phyloP scores from a whole-genome alignment of 2,329 filamentous ascomycete genomes.

The Polytolypa hystricis region DNA sequence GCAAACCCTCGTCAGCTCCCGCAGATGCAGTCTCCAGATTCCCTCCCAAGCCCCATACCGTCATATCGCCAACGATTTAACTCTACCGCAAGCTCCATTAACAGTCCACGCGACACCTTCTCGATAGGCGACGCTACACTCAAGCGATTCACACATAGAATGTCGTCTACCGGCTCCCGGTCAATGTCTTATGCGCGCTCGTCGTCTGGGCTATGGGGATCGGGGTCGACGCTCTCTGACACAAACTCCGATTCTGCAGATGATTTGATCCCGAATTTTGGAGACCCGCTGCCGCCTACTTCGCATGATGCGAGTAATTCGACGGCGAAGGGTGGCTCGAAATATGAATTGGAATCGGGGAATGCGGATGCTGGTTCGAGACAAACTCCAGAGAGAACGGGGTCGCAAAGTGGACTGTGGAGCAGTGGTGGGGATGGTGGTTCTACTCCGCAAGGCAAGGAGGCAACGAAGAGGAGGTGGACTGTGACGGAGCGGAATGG shows the following conservation, averaged over 20 bases:
- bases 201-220: constrained; percentile 27
- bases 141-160: constrained; percentile 5
- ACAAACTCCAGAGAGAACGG: constrained; percentile 20
- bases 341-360: too few species aligned
- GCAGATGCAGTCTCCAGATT: constrained; percentile 14
- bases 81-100: constrained; percentile 16
- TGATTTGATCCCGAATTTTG: constrained; percentile 28
- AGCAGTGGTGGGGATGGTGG: constrained; percentile 18
- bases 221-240: constrained; percentile 16
- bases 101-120: constrained; percentile 18
- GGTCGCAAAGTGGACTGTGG: constrained; percentile 28
- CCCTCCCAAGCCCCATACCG: constrained; percentile 16
- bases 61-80: constrained; percentile 24
- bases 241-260: constrained; percentile 17
- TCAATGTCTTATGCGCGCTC: constrained; percentile 10
- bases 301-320: background rate
- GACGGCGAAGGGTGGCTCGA: too few species aligned
- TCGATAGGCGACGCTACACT: constrained; percentile 5
- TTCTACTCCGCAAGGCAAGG: constrained; percentile 1
- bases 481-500: constrained; percentile 8
- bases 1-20: constrained; percentile 21
- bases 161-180: constrained; percentile 10
- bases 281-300: constrained; percentile 11
- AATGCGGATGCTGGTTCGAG: too few species aligned
- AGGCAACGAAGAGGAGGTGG: constrained; percentile 8